phyloP scores from a whole-genome alignment of 169 alveolate genomes.

The Plasmodium chabaudi region DNA sequence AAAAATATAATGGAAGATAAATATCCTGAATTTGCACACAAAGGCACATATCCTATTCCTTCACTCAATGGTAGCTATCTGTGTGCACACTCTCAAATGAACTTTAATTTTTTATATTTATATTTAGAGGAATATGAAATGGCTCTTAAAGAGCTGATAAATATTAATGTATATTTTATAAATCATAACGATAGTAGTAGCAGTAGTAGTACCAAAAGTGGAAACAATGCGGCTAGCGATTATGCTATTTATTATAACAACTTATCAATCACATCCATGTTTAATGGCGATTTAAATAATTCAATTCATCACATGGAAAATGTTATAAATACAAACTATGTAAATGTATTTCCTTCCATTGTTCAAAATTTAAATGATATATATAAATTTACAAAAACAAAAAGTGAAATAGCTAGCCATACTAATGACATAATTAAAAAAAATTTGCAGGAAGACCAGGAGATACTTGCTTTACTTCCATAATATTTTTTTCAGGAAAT shows the following conservation, averaged over 20 bases:
- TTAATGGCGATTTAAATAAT: constrained; percentile 35
- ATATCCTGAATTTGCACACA: no score
- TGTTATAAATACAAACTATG: constrained; percentile 6
- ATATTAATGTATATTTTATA: background rate
- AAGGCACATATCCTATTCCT: no score
- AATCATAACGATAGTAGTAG: background rate
- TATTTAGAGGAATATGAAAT: constrained; percentile 38
- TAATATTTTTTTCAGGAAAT: background rate
- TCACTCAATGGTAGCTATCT: background rate
- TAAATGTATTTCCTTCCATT: constrained; percentile 33
- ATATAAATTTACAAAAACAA: constrained; percentile 48
- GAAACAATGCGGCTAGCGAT: constrained; percentile 6
- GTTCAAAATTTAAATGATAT: constrained; percentile 41
- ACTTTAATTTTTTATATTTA: constrained; percentile 13
- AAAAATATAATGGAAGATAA: background rate
- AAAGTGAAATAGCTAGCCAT: constrained; percentile 15
- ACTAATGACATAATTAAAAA: constrained; percentile 8
- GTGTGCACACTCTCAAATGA: constrained; percentile 3
- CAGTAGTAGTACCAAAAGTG: background rate
- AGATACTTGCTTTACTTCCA: constrained; percentile 15
- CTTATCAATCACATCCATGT: constrained; percentile 47
- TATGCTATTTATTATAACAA: constrained; percentile 49
- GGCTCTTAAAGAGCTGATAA: constrained; percentile 28
- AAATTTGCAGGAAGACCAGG: constrained; percentile 36
- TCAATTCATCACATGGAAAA: constrained; percentile 34